Conservation (phyloP, 495 filamentous ascomycete genomes). For the Penicillium tannophilum region DNA sequence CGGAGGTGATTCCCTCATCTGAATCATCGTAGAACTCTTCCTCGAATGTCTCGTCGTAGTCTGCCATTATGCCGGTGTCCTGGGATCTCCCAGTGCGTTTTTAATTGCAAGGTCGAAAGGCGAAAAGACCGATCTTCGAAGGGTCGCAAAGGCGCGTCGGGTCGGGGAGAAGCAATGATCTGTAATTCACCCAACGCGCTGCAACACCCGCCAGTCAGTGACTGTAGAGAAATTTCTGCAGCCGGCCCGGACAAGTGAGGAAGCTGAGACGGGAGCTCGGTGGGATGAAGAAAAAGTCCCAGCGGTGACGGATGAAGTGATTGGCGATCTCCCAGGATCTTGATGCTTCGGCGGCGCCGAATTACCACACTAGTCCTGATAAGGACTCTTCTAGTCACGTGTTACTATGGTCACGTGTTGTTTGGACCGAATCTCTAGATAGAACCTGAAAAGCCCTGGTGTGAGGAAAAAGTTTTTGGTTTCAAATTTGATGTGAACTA, state of each 20-base stretch:
- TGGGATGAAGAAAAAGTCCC: constrained; percentile 26
- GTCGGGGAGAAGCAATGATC: constrained; percentile 10
- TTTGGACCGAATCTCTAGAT: background rate
- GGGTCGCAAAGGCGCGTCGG: constrained; percentile 37
- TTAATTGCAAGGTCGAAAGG: background rate
- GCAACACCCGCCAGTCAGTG: constrained; percentile 26
- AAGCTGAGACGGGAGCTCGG: constrained; percentile 15
- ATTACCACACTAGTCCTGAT: constrained; percentile 22
- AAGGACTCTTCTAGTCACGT: constrained; percentile 3
- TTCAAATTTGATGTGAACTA: too few relatives aligned
- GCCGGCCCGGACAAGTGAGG: constrained; percentile 17
- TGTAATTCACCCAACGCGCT: constrained; percentile 31
- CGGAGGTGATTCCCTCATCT: constrained; percentile 71
- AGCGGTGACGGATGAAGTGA: constrained; percentile 30
- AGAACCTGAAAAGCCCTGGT: too few relatives aligned
- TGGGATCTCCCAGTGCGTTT: background rate
- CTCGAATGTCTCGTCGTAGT: constrained; percentile 54
- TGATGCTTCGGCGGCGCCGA: constrained; percentile 27
- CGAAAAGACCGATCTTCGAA: constrained; percentile 14
- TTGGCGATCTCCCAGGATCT: constrained; percentile 29
- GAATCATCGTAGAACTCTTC: constrained; percentile 63
- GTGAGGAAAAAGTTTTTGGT: too few relatives aligned
- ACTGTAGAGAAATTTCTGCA: constrained; percentile 16
- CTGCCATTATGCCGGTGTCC: constrained; percentile 48
- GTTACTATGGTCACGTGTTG: background rate